phyloP scores from a whole-genome alignment of 2,329 filamentous ascomycete genomes.

The Exserohilum turcica region DNA sequence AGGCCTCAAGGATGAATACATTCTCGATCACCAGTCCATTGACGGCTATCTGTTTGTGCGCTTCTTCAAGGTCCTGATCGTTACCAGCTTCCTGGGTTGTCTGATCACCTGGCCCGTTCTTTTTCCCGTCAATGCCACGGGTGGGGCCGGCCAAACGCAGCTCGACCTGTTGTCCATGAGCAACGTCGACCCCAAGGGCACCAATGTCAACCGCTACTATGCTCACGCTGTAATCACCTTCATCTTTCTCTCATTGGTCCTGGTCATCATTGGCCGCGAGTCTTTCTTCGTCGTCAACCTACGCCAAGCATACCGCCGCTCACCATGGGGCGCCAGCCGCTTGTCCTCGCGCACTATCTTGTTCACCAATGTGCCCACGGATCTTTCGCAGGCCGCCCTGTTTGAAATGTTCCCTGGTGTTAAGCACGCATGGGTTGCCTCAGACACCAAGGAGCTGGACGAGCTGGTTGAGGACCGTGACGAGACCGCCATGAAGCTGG shows the following conservation, averaged over 20 bases:
- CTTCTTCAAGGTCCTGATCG: slow-evolving; percentile 53
- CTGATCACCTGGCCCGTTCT: slow-evolving; percentile 54
- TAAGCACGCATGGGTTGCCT: slow-evolving; percentile 54
- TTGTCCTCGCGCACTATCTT: slow-evolving; percentile 56
- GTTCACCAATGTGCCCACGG: slow-evolving; percentile 54
- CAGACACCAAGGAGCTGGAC: slow-evolving; percentile 52
- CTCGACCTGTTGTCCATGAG: slow-evolving; percentile 48
- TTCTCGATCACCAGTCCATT: slow-evolving; percentile 56
- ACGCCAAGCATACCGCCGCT: slow-evolving; percentile 55
- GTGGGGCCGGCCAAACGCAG: slow-evolving; percentile 44
- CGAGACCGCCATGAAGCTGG: slow-evolving; percentile 50
- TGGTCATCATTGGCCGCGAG: slow-evolving; percentile 54
- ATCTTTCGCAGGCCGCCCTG: slow-evolving; percentile 47
- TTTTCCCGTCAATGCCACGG: slow-evolving; percentile 54
- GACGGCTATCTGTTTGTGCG: slow-evolving; percentile 57
- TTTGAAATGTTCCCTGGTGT: slow-evolving; percentile 50
- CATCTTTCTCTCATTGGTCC: slow-evolving; percentile 51
- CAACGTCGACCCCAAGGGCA: slow-evolving; percentile 42
- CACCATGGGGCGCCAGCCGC: slow-evolving; percentile 51
- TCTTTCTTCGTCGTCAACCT: slow-evolving; percentile 55
- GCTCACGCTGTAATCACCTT: slow-evolving; percentile 52
- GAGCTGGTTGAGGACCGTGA: slow-evolving; percentile 53
- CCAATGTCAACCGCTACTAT: slow-evolving; percentile 48
- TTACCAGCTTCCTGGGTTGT: slow-evolving; percentile 51
- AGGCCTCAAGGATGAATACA: slow-evolving; percentile 51